These are phyloP conservation scores for Alternaria sp. DNA, from an alignment of 2,329 filamentous ascomycete genomes.

Conservation along the genomic window DNA sequence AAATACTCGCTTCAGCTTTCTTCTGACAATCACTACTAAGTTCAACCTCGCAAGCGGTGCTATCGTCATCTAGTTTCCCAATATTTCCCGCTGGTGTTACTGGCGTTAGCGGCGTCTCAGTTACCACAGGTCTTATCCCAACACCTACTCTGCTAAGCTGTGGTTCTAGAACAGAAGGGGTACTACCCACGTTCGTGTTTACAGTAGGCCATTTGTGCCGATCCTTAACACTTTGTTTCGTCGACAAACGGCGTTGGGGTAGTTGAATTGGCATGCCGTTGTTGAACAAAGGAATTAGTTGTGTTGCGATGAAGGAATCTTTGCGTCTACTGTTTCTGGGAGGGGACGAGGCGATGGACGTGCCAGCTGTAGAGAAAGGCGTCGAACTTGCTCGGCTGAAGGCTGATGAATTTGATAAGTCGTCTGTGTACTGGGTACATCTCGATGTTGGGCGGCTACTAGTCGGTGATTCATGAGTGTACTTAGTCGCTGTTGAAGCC, in stretches of 20 bases:
- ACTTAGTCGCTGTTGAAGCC: rapidly evolving
- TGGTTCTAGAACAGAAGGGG: neutral
- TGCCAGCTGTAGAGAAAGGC: neutral
- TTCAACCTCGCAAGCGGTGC: neutral
- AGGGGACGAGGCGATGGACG: neutral
- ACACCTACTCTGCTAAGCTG: neutral
- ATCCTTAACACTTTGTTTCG: neutral
- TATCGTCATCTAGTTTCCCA: neutral
- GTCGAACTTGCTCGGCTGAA: neutral
- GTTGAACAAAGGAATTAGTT: neutral
- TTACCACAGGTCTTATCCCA: neutral
- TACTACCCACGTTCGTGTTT: rapidly evolving
- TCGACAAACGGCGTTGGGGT: neutral
- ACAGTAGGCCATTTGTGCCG: neutral
- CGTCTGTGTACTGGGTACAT: neutral
- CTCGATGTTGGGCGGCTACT: neutral
- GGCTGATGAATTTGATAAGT: neutral
- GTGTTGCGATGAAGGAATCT: neutral
- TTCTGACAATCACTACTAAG: neutral
- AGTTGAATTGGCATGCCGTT: neutral
- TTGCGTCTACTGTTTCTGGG: neutral
- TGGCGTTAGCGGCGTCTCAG: neutral
- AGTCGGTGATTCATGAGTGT: neutral
- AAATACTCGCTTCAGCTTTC: neutral
- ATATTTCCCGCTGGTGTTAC: neutral